Base-by-base conservation (phyloP, 2,329 filamentous ascomycete species). In the Fusarium sp. region DNA sequence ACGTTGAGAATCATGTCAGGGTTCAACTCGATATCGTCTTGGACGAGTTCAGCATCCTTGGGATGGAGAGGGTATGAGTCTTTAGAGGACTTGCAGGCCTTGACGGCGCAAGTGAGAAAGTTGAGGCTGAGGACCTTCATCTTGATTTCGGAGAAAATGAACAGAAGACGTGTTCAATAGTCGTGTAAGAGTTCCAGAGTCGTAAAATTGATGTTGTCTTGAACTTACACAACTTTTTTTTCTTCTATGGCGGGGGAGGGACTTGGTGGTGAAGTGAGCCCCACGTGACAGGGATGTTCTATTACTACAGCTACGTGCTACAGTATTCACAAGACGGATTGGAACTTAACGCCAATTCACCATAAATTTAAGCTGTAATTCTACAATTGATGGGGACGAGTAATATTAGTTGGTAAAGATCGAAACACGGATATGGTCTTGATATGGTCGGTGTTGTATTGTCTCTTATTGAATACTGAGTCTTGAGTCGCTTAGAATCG, bases 81-180 rank as follows among this genome's bases (percentile, higher is more conserved):
- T 11, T 92, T 86, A 36, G 92, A 91, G 64, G 91, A 89, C 85
- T 97, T 97, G 92, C 96, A 99, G 63, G 93, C 88, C 87, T 98
- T 98, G 81, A 97, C 93, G 70, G 96, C 95, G 87, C 96, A 99
- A 78, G 94, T 96, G 74, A 98, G 87, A 84, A 99, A 99, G 85
- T 98, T 98, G 78, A 97, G 91, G 69, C 95, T 98, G 58, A 98
- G 90, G 71, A 98, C 87, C 83, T 98, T 98, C 96, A 99, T 99
- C 31, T 70, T 48, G 2, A 7, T 24, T 18, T 8, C 31, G 33
- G 30, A 35, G 22, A 31, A 24, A 36, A 31, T 54, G 12, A 42
- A n/a, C 36, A 7, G 11, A 6, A 30, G 15, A 16, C 24, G 30
- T 20, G 12, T 35, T 30, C 35, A 45, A 44, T n/a, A 57, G 44